Conservation (phyloP, 2,329 filamentous ascomycete genomes). For the Lithohypha guttulata region DNA sequence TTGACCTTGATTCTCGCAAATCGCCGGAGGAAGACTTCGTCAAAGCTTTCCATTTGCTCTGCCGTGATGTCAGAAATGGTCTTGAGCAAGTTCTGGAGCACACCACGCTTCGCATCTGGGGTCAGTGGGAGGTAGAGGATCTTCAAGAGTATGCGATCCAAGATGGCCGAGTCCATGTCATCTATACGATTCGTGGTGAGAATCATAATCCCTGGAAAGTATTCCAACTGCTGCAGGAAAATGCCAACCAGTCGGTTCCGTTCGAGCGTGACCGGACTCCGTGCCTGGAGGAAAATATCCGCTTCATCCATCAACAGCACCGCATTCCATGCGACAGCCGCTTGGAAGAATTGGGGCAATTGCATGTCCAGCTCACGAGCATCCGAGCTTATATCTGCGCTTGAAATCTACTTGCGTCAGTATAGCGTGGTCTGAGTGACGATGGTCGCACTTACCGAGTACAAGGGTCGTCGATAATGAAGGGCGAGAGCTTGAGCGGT, state of each 20-base stretch:
- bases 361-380: slow-evolving; percentile 2
- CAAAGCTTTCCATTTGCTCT: too few species aligned
- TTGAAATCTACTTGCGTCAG: too few species aligned
- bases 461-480: slow-evolving; percentile 40
- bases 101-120: neutral
- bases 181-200: slow-evolving; percentile 36
- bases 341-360: neutral
- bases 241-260: slow-evolving; percentile 10
- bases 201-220: slow-evolving; percentile 35
- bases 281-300: slow-evolving; percentile 14
- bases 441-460: slow-evolving; percentile 38
- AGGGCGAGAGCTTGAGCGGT: slow-evolving; percentile 47
- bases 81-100: too few species aligned
- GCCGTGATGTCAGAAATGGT: too few species aligned
- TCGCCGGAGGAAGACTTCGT: too few species aligned
- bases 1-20: too few species aligned
- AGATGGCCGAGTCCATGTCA: slow-evolving; percentile 32
- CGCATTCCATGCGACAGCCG: slow-evolving; percentile 10
- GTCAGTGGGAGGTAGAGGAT: slow-evolving; percentile 16
- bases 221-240: slow-evolving; percentile 29
- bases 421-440: too few species aligned
- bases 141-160: slow-evolving; percentile 9
- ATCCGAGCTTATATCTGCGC: neutral
- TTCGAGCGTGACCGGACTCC: neutral
- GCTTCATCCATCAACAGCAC: slow-evolving; percentile 17